Conservation (phyloP, 805 yeast species). For the Phaffomyces opuntiae region DNA sequence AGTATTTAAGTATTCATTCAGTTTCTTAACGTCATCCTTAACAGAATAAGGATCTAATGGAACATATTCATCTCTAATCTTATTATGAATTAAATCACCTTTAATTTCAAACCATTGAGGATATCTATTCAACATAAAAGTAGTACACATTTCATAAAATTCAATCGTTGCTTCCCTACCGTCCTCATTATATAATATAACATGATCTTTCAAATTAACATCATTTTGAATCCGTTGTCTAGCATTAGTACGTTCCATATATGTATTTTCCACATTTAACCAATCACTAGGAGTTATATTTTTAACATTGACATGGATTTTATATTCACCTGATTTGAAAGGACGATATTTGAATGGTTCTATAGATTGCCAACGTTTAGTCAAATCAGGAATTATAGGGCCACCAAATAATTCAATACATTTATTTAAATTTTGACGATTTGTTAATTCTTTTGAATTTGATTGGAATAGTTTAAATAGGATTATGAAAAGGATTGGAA, state of each 20-base stretch:
- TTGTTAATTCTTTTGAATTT: no score
- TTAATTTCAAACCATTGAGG: constrained; percentile 20
- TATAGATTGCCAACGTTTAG: background rate
- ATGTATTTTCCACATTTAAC: constrained; percentile 57
- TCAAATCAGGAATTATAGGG: background rate
- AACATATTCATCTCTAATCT: constrained; percentile 20
- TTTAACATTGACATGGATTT: constrained; percentile 56
- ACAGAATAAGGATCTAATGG: constrained; percentile 22
- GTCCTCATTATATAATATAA: constrained; percentile 28
- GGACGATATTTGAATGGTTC: constrained; percentile 47
- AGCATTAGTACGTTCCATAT: constrained; percentile 36
- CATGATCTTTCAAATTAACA: constrained; percentile 26
- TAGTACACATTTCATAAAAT: constrained; percentile 18
- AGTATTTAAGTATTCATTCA: constrained; percentile 14
- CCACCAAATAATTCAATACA: background rate
- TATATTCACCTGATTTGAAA: constrained; percentile 53
- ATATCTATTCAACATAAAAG: constrained; percentile 19
- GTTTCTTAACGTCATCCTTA: constrained; percentile 10
- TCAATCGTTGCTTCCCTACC: constrained; percentile 18
- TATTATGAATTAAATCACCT: constrained; percentile 19
- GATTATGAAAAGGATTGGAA: no score
- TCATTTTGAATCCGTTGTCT: constrained; percentile 26
- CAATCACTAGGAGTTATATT: constrained; percentile 44
- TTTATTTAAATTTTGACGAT: background rate
- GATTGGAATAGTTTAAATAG: no score